These are phyloP conservation scores for sweet orange (Citrus sinensis) DNA, from an alignment of 345 rosid genomes.

Conservation along the genomic window DVS_A1.0 CM039164.1:18134001-18134500, in stretches of 20 bases:
- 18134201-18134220: neutral
- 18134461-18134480: neutral
- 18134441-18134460: neutral
- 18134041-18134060: neutral
- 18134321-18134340: neutral
- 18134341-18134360: neutral
- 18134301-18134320: neutral
- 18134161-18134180: neutral
- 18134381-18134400: neutral
- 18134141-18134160: slow-evolving; percentile 1
- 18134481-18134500: neutral
- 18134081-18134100: neutral
- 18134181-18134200: neutral
- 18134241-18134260: neutral
- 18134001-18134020: neutral
- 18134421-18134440: neutral
- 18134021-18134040: neutral
- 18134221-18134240: neutral
- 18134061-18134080: neutral
- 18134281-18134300: neutral
- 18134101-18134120: neutral
- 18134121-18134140: neutral
- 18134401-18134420: neutral
- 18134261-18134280: neutral
- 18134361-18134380: neutral